These are phyloP conservation scores for Andrographis paniculata DNA, from an alignment of 305 asterid genomes.

Conservation along the genomic window DNA sequence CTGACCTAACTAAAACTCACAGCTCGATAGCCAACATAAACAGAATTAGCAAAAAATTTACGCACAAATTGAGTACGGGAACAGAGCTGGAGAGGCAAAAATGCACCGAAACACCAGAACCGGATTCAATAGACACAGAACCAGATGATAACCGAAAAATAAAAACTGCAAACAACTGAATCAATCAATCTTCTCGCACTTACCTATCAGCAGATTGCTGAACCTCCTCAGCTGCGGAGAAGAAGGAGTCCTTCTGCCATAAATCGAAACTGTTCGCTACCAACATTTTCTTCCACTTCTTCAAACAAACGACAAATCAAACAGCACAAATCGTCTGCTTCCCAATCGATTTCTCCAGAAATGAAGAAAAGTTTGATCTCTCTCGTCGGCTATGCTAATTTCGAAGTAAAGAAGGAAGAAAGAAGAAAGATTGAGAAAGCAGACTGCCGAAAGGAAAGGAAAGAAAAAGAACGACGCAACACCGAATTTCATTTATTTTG, in stretches of 20 bases:
- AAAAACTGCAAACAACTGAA: neutral
- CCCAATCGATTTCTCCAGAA: neutral
- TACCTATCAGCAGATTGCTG: constrained; percentile 80
- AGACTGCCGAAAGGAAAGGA: no score
- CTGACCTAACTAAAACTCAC: neutral
- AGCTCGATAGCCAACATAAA: no score
- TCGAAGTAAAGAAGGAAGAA: no score
- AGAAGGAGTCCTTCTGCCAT: constrained; percentile 84
- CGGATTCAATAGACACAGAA: neutral
- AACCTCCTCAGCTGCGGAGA: constrained; percentile 89
- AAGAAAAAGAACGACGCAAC: no score
- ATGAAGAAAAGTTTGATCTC: no score
- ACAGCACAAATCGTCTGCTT: constrained; percentile 14
- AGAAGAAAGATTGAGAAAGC: no score
- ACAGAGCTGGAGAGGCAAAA: neutral
- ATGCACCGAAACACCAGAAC: neutral
- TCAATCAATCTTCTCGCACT: constrained; percentile 14
- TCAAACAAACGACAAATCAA: constrained; percentile 8
- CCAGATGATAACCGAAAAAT: neutral
- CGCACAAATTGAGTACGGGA: neutral
- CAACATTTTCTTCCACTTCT: constrained; percentile 38
- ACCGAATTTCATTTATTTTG: no score
- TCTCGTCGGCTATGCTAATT: no score
- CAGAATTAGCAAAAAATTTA: no score
- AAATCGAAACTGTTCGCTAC: constrained; percentile 75